Evolutionary conservation across 495 filamentous ascomycete species (phyloP).

Genomic region (Polyplosphaeria fusca): DNA sequence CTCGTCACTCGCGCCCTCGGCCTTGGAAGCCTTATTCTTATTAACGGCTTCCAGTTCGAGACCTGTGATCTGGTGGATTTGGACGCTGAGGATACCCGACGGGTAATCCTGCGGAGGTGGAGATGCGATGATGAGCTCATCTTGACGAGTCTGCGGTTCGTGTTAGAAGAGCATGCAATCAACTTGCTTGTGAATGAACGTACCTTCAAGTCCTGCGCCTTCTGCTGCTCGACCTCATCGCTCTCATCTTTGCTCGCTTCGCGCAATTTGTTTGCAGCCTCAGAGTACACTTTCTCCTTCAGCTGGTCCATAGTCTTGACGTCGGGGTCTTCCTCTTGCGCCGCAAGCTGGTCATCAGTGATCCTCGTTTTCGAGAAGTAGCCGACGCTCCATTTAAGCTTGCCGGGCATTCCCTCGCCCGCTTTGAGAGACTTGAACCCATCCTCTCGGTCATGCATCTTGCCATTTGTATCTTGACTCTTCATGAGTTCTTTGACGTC

Average conservation of each 20-base stretch:
- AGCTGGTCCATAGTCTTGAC: slow-evolving; percentile 53
- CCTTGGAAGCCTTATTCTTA: slow-evolving; percentile 47
- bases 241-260: slow-evolving; percentile 56
- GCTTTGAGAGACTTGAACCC: slow-evolving; percentile 56
- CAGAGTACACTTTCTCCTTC: slow-evolving; percentile 50
- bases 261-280: slow-evolving; percentile 56
- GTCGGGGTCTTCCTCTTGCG: slow-evolving; percentile 52
- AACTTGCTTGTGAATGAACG: neutral
- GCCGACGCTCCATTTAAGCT: slow-evolving; percentile 66
- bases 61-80: slow-evolving; percentile 71
- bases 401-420: slow-evolving; percentile 65
- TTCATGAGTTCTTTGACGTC: slow-evolving; percentile 63
- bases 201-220: slow-evolving; percentile 57
- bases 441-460: slow-evolving; percentile 57
- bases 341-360: slow-evolving; percentile 50
- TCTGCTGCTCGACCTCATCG: slow-evolving; percentile 59
- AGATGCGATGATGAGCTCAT: slow-evolving; percentile 55
- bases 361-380: slow-evolving; percentile 65
- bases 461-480: slow-evolving; percentile 49
- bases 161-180: slow-evolving; percentile 1
- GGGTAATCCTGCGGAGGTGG: slow-evolving; percentile 56
- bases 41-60: slow-evolving; percentile 56
- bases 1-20: slow-evolving; percentile 51
- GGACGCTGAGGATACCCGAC: slow-evolving; percentile 63
- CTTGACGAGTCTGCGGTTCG: slow-evolving; percentile 26